Conservation (phyloP, 257 asterid species). For the Thymus mandschuricus region DNA sequence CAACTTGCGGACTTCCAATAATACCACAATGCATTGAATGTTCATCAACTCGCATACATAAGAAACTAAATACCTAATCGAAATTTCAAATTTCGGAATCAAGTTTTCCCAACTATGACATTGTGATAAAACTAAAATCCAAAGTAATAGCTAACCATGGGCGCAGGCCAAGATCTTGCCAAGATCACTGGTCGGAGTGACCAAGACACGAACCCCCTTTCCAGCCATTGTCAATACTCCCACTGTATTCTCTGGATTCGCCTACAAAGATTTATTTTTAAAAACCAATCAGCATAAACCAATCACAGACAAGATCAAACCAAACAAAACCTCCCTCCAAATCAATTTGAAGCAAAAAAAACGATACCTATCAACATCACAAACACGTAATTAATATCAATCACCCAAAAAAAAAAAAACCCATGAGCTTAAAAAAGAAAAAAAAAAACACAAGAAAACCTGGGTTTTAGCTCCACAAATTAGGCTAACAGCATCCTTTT, state of each 20-base stretch:
- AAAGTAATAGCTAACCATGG: constrained; percentile 71
- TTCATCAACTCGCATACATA: constrained; percentile 1
- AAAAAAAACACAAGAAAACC: constrained; percentile 37
- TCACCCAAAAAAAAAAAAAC: not conserved
- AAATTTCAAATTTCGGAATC: constrained; percentile 11
- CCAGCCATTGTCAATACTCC: constrained; percentile 98
- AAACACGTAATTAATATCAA: not conserved
- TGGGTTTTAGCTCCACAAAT: constrained; percentile 99
- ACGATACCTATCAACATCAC: constrained; percentile 20
- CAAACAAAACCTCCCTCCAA: constrained; percentile 19
- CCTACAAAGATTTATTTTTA: constrained; percentile 37
- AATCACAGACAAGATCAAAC: not conserved
- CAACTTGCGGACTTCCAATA: not conserved
- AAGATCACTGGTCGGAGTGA: constrained; percentile 98
- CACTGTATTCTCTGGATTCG: constrained; percentile 97
- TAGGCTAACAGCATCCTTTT: constrained; percentile 89
- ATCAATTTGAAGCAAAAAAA: not conserved
- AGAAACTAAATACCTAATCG: not conserved
- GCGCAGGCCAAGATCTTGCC: constrained; percentile 98
- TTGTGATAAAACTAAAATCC: not conserved
- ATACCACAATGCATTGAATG: not conserved
- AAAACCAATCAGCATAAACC: not conserved
- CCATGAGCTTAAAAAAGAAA: not conserved
- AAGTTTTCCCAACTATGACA: not conserved
- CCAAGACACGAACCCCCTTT: constrained; percentile 91